Conservation (phyloP, 345 rosid genomes). For the Chamaenerion angustifolium region DNA sequence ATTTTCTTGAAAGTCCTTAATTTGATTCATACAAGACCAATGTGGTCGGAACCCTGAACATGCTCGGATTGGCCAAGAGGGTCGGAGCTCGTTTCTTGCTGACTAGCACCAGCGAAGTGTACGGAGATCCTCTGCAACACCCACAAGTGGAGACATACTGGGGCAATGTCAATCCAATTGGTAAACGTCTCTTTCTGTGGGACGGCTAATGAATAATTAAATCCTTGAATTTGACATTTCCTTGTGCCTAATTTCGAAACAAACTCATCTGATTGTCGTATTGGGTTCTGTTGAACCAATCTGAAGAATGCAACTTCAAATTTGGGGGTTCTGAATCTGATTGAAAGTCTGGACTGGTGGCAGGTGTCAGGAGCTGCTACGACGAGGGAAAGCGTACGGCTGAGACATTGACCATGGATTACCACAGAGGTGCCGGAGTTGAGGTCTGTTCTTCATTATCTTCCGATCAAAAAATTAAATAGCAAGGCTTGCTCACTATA, state of each 20-base stretch:
- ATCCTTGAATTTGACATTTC: too few relatives aligned
- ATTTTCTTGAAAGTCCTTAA: constrained; percentile 42
- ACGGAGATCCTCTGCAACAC: constrained; percentile 83
- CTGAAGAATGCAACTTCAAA: too few relatives aligned
- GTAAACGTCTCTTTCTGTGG: constrained; percentile 12
- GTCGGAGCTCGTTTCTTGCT: constrained; percentile 95
- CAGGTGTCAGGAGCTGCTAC: constrained; percentile 86
- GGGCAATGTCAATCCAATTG: constrained; percentile 96
- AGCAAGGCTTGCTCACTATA: too few relatives aligned
- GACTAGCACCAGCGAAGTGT: constrained; percentile 85
- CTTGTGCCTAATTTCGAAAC: too few relatives aligned
- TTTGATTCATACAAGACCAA: constrained; percentile 36
- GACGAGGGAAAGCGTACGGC: constrained; percentile 91
- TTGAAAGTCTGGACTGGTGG: too few relatives aligned
- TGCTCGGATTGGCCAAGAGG: constrained; percentile 93
- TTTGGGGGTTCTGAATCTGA: too few relatives aligned
- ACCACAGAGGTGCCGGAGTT: constrained; percentile 28
- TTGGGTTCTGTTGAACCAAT: too few relatives aligned
- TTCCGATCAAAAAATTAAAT: too few relatives aligned
- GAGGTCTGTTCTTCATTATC: too few relatives aligned
- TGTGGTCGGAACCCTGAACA: constrained; percentile 81
- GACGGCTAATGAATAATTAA: too few relatives aligned
- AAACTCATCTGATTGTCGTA: too few relatives aligned
- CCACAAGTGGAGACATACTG: constrained; percentile 79
- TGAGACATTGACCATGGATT: constrained; percentile 82